Conservation (phyloP, 75 land plant genomes). For the Cryptomeria japonica region DNA sequence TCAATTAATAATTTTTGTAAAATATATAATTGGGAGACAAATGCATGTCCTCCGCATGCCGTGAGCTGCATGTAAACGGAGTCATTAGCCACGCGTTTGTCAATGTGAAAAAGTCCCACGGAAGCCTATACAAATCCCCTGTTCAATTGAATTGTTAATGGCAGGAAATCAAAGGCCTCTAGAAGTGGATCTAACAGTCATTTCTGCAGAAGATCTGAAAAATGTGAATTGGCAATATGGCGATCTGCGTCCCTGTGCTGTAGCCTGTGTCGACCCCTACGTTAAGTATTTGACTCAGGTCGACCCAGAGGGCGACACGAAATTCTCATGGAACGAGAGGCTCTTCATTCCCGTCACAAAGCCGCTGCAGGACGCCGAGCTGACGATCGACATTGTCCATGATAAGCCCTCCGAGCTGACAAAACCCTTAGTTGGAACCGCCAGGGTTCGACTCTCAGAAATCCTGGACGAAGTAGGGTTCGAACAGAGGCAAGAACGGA, state of each 20-base stretch:
- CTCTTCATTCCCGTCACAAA: conserved; percentile 32
- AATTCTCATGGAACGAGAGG: conserved; percentile 60
- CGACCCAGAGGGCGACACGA: conserved; percentile 49
- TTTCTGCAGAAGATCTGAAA: conserved; percentile 72
- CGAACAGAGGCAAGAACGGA: conserved; percentile 3
- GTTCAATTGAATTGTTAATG: neutral
- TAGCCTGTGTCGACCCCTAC: conserved; percentile 66
- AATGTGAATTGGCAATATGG: conserved; percentile 77
- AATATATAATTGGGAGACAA: no score
- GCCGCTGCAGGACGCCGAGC: conserved; percentile 33
- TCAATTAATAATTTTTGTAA: no score
- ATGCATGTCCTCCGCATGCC: neutral
- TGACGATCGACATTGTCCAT: conserved; percentile 53
- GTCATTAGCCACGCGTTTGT: neutral
- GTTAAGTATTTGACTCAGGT: conserved; percentile 51
- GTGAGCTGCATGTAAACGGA: neutral
- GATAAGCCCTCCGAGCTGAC: conserved; percentile 25
- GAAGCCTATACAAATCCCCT: neutral
- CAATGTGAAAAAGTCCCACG: no score
- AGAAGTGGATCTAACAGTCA: conserved; percentile 54
- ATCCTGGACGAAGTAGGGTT: conserved; percentile 41
- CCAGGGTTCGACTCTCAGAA: conserved; percentile 30
- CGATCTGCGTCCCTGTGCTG: conserved; percentile 62
- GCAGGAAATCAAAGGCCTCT: conserved; percentile 12
- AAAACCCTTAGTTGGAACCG: conserved; percentile 54